Base-by-base conservation (phyloP, 192 early-diverging fungal species). In the Chytriomyces sp. region DNA sequence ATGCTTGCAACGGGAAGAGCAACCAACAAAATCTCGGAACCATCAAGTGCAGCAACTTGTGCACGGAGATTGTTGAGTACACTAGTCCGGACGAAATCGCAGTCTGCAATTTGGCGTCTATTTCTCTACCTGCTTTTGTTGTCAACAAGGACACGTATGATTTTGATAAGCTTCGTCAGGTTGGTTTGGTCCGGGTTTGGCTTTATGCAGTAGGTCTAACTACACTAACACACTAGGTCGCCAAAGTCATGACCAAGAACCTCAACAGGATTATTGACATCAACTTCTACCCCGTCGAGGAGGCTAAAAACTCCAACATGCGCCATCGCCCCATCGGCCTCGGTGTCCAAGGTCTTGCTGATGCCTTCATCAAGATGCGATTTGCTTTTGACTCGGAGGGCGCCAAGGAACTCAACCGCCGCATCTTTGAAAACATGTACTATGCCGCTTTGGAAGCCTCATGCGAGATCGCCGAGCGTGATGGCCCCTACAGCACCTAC, bases 21-120 rank as follows among this genome's bases (percentile, higher is more conserved):
- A 99, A 99, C 85, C 97, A 99, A 82, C 94, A 98, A 82, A 98
- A 99, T 83, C 82, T 99, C 41, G 97, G 97, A 32, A 99, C 96
- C 17, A 99, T 99, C 89, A 96, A 95, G 81, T 99, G 95, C 85
- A 91, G 89, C 67, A 99, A 99, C 79, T 83, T 99, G 71, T 99
- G 97, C 81, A 99, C 97, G 0, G 97, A 99, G 74, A 96, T 99
- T 82, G 93, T 99, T 52, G 91, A 99, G 79, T 98, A 98, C 87
- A 92, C 94, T 5, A 82, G 85, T 56, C 93, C 97, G 34, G 95
- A 96, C 49, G 97, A 99, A 75, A 93, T 98, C 6, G 97, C 97
- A 14, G 95, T 98, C 49, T 99, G 97, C 86, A 99, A 98, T 72
- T 80, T 99, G 76, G 95, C 97, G 28, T 95, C 92, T 59, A 91